Evolutionary conservation across 257 asterid species (phyloP), one percentile per base, ranked within the genome.

Genomic region (Ehretia macrophylla): DNA sequence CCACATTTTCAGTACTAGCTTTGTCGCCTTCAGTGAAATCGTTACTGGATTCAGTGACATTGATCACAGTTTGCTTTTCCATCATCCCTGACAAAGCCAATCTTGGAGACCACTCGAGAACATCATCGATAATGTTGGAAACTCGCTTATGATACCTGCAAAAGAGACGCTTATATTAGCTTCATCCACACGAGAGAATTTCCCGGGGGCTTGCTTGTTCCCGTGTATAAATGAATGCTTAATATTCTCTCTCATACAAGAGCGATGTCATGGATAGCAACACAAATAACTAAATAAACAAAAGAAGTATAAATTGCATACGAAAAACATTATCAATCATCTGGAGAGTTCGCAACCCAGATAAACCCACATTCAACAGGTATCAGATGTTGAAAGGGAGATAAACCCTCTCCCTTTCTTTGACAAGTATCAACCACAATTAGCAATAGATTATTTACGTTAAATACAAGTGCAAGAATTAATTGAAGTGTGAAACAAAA

Each of bases 101-200:
- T 54, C 90, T 81, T 0, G 99, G 99, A 13, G 93, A 83, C 99
- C 99, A 93, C 75, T 93, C 99, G 1, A 90, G 83, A 75, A 93
- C 97, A 56, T 93, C 99, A 4, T 93, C 99, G 8, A 89, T 93
- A 63, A 93, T 93, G 79, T 93, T 93, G 63, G 82, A 93, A 50
- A 93, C 95, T 81, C 96, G 84, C 81, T 72, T 85, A 63, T 93
- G 99, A 76, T 93, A 93, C 92, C 99, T 93, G 85, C 71, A 68
- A 66, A 19, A 52, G 17, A 18, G 20, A 49, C 27, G 16, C n/a
- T 8, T 21, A 19, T 37, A 60, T 55, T 27, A 50, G 51, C 50
- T 57, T 59, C 11, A 47, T 55, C 52, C 58, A 38, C 13, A 8
- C 11, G 20, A 56, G n/a, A 55, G 42, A 18, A n/a, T n/a, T 13